Evolutionary conservation across 352 stramenopile genomes (phyloP), one percentile per base, ranked within the genome.

Genomic region (Pythium vanterpoolii): DNA sequence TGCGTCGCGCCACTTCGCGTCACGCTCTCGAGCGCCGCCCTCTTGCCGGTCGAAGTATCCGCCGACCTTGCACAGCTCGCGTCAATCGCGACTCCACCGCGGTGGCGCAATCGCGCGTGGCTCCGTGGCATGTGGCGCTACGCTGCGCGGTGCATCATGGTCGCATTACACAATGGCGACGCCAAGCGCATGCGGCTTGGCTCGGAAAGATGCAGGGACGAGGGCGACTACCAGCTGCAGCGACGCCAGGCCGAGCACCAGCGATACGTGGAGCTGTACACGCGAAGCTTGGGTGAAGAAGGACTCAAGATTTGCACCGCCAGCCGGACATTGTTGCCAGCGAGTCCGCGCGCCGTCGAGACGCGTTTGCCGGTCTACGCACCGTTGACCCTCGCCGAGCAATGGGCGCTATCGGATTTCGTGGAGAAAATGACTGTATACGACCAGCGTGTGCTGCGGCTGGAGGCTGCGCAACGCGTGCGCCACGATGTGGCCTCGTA

Each of bases 101-200:
- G 72, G 18, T 40, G 30, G 3, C 30, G 71, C 71, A 28, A 21
- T 33, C 66, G 64, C 6, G 36, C 36, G 23, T 90, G 81, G 81
- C 64, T 86, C n/a, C 72, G 77, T 7, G 71, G 52, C 18, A 88
- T 90, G 76, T 93, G 83, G 83, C 71, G 68, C 26, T 93, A 85
- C 33, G 80, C 83, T 24, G 72, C 73, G 13, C 69, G 62, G 6
- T 83, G 76, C 33, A 61, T 90, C 11, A 47, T 88, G 5, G 56
- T 77, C 3, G 56, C 75, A 16, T 64, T 60, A 6, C 66, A 55
- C 39, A 60, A 63, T 24, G 59, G 69, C 5, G 55, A 67, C 27
- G 18, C 26, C 28, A 48, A 56, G 5, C 38, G 57, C 5, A 21
- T 67, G 6, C 53, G 52, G 6, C 58, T 71, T 5, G 42, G 47